Base-by-base conservation (phyloP, 1,139 yeast species). In the Taphrina pruni region DNA sequence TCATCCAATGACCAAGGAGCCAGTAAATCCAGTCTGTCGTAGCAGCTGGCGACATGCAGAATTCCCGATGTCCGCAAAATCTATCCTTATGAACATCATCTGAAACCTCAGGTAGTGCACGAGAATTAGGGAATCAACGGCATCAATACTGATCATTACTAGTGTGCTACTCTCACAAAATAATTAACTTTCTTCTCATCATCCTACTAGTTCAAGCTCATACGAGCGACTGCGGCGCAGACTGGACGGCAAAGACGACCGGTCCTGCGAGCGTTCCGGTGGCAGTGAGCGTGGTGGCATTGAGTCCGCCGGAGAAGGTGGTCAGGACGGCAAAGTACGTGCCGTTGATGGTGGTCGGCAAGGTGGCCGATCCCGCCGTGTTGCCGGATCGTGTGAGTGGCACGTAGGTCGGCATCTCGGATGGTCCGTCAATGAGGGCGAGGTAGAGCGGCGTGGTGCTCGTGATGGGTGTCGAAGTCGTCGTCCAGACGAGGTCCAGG, bases 311-410 rank as follows among this genome's bases (percentile, higher is more conserved):
- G 17, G 58, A 50, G 58, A 39, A 6, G 54, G 70, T 46, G 20
- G 72, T 70, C 45, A 70, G 26, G 65, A 69, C 70, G 60, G 68
- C 71, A 56, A 69, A 70, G 52, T 60, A 60, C 48, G 69, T 70
- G n/a, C 72, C 66, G 12, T 3, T 50, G 48, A 70, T n/a, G 6
- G 46, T 45, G 39, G 12, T 1, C n/a, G 72, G 71, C 56, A 70
- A 39, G 2, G 69, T 56, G 51, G 36, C 14, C n/a, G 65, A 48
- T 7, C 43, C 57, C 14, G 57, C 48, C 2, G 26, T n/a, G 38
- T n/a, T 17, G 11, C 54, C 21, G n/a, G 62, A 45, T n/a, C 43
- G 51, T 5, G 52, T 58, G 26, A 58, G 52, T 7, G 62, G 54
- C 9, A 58, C 52, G 54, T 58, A 58, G 3, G 43, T 45, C 2